phyloP scores from a whole-genome alignment of 2,329 filamentous ascomycete genomes.

The Cladorrhinum sp. region DNA sequence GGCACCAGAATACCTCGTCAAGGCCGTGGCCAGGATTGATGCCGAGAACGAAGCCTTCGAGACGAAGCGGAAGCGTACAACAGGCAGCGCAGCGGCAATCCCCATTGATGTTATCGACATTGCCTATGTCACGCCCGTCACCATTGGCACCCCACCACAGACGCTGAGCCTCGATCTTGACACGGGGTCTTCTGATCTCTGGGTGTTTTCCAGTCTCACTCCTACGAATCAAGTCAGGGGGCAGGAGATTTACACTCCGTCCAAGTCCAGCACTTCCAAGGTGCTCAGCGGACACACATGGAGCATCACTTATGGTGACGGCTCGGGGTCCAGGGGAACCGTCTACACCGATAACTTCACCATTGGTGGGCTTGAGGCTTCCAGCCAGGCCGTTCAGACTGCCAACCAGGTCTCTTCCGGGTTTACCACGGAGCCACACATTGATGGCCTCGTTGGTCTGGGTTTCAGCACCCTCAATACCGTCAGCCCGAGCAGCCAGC shows the following conservation, averaged over 20 bases:
- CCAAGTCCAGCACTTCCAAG: constrained; percentile 38
- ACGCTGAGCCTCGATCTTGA: constrained; percentile 29
- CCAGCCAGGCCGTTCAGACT: constrained; percentile 42
- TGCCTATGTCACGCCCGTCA: constrained; percentile 38
- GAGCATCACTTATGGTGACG: constrained; percentile 45
- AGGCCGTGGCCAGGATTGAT: constrained; percentile 30
- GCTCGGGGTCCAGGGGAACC: constrained; percentile 40
- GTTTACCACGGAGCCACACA: constrained; percentile 39
- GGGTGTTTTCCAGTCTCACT: constrained; percentile 43
- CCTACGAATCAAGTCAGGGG: constrained; percentile 36
- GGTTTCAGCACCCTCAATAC: constrained; percentile 46
- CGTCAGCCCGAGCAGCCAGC: constrained; percentile 39
- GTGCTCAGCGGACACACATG: constrained; percentile 38
- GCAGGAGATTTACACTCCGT: constrained; percentile 40
- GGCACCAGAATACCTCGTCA: constrained; percentile 33
- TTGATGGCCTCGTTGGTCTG: constrained; percentile 46
- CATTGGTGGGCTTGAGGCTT: constrained; percentile 42
- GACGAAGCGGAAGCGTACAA: constrained; percentile 18
- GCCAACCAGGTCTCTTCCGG: constrained; percentile 41
- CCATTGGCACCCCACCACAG: constrained; percentile 35
- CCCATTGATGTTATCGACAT: constrained; percentile 32
- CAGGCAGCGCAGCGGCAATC: constrained; percentile 30
- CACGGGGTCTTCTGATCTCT: constrained; percentile 34
- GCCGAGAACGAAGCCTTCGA: constrained; percentile 1
- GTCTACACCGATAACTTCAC: constrained; percentile 46